phyloP scores from a whole-genome alignment of 2,329 filamentous ascomycete species.

The Cladosporium velox region DNA sequence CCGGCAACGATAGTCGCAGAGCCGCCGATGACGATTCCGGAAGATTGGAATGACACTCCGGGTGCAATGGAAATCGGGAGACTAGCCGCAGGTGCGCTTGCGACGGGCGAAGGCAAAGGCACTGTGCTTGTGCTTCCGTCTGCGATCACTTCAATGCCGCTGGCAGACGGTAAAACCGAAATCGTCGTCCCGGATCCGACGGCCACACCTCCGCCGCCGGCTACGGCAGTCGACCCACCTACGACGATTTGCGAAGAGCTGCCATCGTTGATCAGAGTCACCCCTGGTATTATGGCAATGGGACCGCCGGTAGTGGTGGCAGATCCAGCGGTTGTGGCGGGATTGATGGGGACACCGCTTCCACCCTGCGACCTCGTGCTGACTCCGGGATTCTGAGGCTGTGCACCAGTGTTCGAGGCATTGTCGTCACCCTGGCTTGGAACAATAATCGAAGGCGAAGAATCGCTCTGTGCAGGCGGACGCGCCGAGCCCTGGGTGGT shows the following conservation, averaged over 20 bases:
- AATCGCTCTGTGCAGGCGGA: background rate
- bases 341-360: background rate
- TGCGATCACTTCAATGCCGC: conserved; percentile 10
- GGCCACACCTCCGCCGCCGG: background rate
- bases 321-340: background rate
- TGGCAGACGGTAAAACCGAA: conserved; percentile 7
- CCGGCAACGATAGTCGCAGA: conserved; percentile 10
- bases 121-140: conserved; percentile 6
- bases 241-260: background rate
- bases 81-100: background rate
- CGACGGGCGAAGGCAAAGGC: background rate
- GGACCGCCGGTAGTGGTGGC: background rate
- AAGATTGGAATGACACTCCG: background rate
- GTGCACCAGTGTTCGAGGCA: background rate
- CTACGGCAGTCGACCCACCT: conserved; percentile 5
- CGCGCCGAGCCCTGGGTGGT: background rate
- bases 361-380: background rate
- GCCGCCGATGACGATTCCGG: background rate
- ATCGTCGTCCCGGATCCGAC: conserved; percentile 15
- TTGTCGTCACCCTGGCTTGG: background rate
- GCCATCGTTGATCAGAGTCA: background rate
- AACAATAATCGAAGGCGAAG: background rate
- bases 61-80: background rate
- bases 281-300: background rate
- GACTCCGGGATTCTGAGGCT: background rate